Conservation (phyloP, 2,329 filamentous ascomycete genomes). For the Fusarium sp. region DNA sequence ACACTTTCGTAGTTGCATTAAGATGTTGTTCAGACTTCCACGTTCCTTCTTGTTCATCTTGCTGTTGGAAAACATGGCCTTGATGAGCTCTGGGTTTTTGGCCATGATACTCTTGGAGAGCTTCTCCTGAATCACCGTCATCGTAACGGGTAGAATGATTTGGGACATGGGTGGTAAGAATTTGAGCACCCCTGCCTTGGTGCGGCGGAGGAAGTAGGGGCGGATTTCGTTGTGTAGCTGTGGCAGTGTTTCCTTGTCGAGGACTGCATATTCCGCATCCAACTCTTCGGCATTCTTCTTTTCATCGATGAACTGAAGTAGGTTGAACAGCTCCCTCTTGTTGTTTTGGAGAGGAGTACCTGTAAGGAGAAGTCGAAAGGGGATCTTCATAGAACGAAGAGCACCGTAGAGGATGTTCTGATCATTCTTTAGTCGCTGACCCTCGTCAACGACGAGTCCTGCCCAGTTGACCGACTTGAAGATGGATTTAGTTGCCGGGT, state of each 20-base stretch:
- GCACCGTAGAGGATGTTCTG: conserved; percentile 83
- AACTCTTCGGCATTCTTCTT: conserved; percentile 75
- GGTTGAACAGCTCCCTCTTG: conserved; percentile 91
- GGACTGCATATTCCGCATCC: conserved; percentile 79
- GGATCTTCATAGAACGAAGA: conserved; percentile 78
- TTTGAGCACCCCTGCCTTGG: conserved; percentile 89
- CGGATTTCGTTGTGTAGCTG: conserved; percentile 87
- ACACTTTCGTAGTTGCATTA: conserved; percentile 95
- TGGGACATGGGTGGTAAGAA: conserved; percentile 94
- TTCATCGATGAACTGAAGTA: conserved; percentile 93
- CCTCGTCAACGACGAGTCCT: conserved; percentile 92
- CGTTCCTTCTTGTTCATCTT: conserved; percentile 77
- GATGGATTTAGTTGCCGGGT: conserved; percentile 73
- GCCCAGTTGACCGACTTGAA: conserved; percentile 84
- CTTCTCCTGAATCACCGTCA: conserved; percentile 93
- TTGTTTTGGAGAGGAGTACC: conserved; percentile 97
- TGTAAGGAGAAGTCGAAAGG: conserved; percentile 88
- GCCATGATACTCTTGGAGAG: conserved; percentile 93
- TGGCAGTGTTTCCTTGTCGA: conserved; percentile 84
- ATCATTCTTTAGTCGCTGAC: conserved; percentile 95
- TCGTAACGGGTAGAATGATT: conserved; percentile 95
- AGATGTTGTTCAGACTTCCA: conserved; percentile 89
- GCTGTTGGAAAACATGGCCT: conserved; percentile 81
- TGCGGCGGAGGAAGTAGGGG: conserved; percentile 77
- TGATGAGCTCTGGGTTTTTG: conserved; percentile 90